phyloP scores from a whole-genome alignment of 1,139 yeast species.

The Arxiozyma telluris region DNA sequence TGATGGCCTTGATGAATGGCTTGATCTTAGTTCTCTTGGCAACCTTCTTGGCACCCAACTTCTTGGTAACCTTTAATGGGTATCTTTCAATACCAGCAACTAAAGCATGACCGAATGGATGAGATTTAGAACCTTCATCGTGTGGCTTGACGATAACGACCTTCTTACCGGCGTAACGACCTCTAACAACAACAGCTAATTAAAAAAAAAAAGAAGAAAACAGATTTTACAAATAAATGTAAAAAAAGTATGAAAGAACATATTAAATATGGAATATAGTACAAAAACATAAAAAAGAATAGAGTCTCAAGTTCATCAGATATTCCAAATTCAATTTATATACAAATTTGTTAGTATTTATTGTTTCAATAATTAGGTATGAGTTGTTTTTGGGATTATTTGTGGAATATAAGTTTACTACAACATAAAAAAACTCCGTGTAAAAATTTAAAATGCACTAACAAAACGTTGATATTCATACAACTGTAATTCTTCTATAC shows the following conservation, averaged over 20 bases:
- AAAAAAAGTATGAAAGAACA: slow-evolving; percentile 9
- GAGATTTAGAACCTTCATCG: slow-evolving; percentile 98
- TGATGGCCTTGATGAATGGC: slow-evolving; percentile 98
- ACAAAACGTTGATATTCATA: too few relatives aligned
- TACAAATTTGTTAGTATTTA: neutral
- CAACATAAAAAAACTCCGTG: too few relatives aligned
- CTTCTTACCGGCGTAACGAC: slow-evolving; percentile 99
- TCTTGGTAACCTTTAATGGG: slow-evolving; percentile 95
- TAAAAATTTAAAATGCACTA: too few relatives aligned
- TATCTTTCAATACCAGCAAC: slow-evolving; percentile 99
- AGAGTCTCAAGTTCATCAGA: neutral
- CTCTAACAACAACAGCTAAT: slow-evolving; percentile 97
- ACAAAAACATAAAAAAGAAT: too few relatives aligned
- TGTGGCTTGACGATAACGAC: slow-evolving; percentile 98
- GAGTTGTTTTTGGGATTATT: neutral
- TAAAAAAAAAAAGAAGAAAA: neutral
- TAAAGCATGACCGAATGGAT: slow-evolving; percentile 98
- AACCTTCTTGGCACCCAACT: slow-evolving; percentile 91
- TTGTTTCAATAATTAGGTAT: neutral
- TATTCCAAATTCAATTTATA: neutral
- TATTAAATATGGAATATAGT: slow-evolving; percentile 2
- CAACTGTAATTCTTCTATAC: too few relatives aligned
- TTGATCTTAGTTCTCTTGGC: slow-evolving; percentile 97
- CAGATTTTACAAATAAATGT: neutral
- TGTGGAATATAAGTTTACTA: too few relatives aligned